A percentile compares a stretch with the other conserved stretches of the same genome.
Evolutionary conservation across 306 rosid species (phyloP).

Genomic region (apple (Malus domestica)): ASM211411v1 NC_041800.1:27678733-27679232

Average conservation of each 20-base stretch:
- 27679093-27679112: conserved; percentile 58
- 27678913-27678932: background rate
- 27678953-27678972: conserved; percentile 47
- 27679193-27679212: background rate
- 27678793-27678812: conserved; percentile 15
- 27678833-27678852: background rate
- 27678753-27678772: conserved; percentile 71
- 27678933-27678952: conserved; percentile 11
- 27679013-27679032: conserved; percentile 66
- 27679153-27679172: conserved; percentile 52
- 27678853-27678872: background rate
- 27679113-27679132: conserved; percentile 56
- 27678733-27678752: conserved; percentile 74
- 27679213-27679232: background rate
- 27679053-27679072: conserved; percentile 78
- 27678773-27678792: conserved; percentile 49
- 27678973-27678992: conserved; percentile 73
- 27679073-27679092: conserved; percentile 90
- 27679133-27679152: conserved; percentile 55
- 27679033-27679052: conserved; percentile 79
- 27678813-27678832: background rate
- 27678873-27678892: background rate
- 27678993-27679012: conserved; percentile 72
- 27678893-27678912: background rate
- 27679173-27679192: conserved; percentile 29